Percentiles rank a stretch among this genome's conserved stretches.
phyloP scores from a whole-genome alignment of 2,329 filamentous ascomycete genomes.

The Paraconiothyrium brasiliense region DNA sequence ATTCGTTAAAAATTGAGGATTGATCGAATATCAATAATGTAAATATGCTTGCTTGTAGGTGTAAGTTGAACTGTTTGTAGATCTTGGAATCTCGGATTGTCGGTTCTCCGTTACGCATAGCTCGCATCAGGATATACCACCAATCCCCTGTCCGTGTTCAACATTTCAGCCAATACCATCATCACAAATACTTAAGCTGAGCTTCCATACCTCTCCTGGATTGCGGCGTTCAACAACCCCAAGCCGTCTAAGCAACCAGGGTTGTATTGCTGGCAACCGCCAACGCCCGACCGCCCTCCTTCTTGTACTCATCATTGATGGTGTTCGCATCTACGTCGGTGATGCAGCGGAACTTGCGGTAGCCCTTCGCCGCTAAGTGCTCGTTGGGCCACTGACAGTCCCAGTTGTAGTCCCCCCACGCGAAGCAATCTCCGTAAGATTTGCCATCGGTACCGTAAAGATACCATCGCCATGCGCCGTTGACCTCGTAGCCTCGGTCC shows the following conservation, averaged over 20 bases:
- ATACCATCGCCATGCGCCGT: not conserved
- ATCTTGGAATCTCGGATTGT: too few relatives aligned
- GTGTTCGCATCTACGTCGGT: not conserved
- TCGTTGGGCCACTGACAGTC: not conserved
- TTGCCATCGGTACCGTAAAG: not conserved
- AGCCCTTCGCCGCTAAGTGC: not conserved
- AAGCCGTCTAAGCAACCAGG: not conserved
- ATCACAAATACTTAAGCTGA: not conserved
- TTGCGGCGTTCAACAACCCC: not conserved
- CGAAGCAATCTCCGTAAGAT: not conserved
- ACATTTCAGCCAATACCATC: too few relatives aligned
- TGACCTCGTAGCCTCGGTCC: not conserved
- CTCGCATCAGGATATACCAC: too few relatives aligned
- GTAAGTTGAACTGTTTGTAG: too few relatives aligned
- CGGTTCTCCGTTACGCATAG: too few relatives aligned
- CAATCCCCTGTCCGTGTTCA: too few relatives aligned
- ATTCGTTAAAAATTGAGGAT: too few relatives aligned
- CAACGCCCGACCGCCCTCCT: not conserved
- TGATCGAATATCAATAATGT: too few relatives aligned
- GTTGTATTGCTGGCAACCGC: not conserved
- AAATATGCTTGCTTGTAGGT: too few relatives aligned
- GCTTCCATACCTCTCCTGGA: not conserved
- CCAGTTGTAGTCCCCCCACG: not conserved
- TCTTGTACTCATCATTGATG: not conserved
- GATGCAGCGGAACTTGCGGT: conserved; percentile 3